Evolutionary conservation across 805 yeast species (phyloP).

Genomic region (Yarrowia osloensis): DNA sequence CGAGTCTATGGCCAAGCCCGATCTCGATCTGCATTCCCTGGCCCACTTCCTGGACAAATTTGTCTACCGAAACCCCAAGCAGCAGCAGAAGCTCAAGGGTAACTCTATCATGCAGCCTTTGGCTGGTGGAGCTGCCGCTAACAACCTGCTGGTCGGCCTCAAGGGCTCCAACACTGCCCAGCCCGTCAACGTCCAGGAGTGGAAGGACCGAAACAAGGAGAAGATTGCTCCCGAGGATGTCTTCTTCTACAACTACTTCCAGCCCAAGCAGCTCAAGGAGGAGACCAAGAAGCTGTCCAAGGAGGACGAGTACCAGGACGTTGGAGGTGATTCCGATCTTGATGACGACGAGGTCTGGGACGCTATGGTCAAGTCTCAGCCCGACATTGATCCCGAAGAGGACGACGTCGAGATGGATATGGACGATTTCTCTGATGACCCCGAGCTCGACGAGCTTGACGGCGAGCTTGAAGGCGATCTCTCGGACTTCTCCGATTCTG

Average conservation of each 20-base stretch:
- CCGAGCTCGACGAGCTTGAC: constrained; percentile 44
- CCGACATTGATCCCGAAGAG: constrained; percentile 67
- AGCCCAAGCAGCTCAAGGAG: constrained; percentile 38
- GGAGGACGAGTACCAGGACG: constrained; percentile 44
- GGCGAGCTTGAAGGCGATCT: constrained; percentile 37
- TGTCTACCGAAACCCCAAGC: constrained; percentile 90
- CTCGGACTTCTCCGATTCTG: constrained; percentile 34
- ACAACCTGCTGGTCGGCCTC: constrained; percentile 39
- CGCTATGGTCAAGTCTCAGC: constrained; percentile 72
- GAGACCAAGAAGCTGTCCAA: constrained; percentile 41
- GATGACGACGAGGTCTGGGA: constrained; percentile 76
- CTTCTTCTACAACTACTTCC: constrained; percentile 85
- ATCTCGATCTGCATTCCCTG: constrained; percentile 82
- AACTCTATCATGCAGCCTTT: constrained; percentile 96
- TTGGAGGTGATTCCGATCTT: constrained; percentile 41
- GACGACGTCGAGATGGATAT: constrained; percentile 45
- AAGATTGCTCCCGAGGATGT: constrained; percentile 83
- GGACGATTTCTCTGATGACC: constrained; percentile 46
- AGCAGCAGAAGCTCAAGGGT: constrained; percentile 73
- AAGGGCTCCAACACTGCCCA: constrained; percentile 43
- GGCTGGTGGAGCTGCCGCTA: constrained; percentile 64
- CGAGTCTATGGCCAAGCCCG: constrained; percentile 65
- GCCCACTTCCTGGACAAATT: constrained; percentile 92
- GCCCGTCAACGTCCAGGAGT: constrained; percentile 83
- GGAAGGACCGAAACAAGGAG: constrained; percentile 62